Base-by-base conservation (phyloP, 2,329 filamentous ascomycete genomes). In the Monilinia vaccinii-corymbosi region DNA sequence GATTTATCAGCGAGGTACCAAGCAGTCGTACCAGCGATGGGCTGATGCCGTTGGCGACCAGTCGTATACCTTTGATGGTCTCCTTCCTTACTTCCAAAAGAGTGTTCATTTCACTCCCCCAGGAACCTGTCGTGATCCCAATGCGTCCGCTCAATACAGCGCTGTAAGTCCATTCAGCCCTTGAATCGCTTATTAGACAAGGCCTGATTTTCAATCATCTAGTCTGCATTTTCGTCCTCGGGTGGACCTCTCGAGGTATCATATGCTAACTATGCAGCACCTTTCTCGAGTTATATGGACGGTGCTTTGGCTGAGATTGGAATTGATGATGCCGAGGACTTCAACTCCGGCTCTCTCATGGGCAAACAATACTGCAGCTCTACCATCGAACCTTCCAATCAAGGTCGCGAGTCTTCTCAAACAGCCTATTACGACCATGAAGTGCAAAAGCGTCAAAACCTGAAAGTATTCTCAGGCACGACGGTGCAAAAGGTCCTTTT, bases 401-500 rank as follows among this genome's bases (percentile, higher is more conserved):
- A 42, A 34, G 49, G 5, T 9, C 13, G 52, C 18, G 28, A 46
- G 21, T 49, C 44, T 1, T 60, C 58, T 18, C 28, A 60, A 50
- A 49, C 52, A 45, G 46, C 58, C 10, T 57, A 44, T 23, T 42
- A 40, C 21, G 28, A 46, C 31, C 18, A 9, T 1, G 25, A 36
- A 6, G n/a, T 57, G n/a, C 34, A 34, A 10, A 23, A n/a, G 9
- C 34, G 28, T 16, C 7, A 18, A 13, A 70, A 71, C 5, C 68
- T 79, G 5, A 74, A 68, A 3, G 67, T 79, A 0, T 79, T 76
- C 49, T 69, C 67, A 0, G 60, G 71, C 10, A 78, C 76, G 0
- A 68, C 75, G 3, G 78, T 75, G 2, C 75, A 75, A 63, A 74
- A 71, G 42, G 71, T 82, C 0, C n/a, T 79, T 0, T 81, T 79